Percentiles rank a stretch among this genome's conserved stretches.
These are phyloP conservation scores for Eimeria sp. DNA, from an alignment of 169 alveolate species.

Conservation along the genomic window DNA sequence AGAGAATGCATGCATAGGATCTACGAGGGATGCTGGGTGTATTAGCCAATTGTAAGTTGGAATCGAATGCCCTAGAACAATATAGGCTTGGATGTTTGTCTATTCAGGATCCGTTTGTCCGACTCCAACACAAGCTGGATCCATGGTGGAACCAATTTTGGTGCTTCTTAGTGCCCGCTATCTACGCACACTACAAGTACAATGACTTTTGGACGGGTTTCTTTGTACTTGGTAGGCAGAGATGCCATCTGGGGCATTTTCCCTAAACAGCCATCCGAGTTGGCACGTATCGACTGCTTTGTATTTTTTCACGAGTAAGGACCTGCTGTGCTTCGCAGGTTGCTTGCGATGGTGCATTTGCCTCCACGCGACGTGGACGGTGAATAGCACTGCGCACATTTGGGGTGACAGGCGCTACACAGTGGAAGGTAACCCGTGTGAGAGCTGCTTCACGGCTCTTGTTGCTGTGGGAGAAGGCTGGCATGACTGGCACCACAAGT, in stretches of 20 bases:
- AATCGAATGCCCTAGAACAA: neutral
- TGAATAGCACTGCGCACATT: conserved; percentile 91
- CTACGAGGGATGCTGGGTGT: neutral
- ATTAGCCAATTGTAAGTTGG: neutral
- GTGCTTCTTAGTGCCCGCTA: conserved; percentile 90
- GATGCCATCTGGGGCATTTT: neutral
- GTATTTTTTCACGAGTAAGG: neutral
- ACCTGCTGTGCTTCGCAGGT: conserved; percentile 80
- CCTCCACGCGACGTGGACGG: conserved; percentile 92
- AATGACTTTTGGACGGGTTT: conserved; percentile 90
- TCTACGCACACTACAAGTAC: conserved; percentile 86
- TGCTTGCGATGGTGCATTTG: conserved; percentile 88
- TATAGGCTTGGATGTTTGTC: neutral
- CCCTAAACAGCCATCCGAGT: neutral
- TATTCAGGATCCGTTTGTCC: conserved; percentile 79
- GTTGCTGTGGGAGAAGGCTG: conserved; percentile 94
- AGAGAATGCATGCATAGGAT: neutral
- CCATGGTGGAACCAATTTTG: conserved; percentile 90
- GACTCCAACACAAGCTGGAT: conserved; percentile 84
- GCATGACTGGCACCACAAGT: conserved; percentile 94
- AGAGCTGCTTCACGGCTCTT: conserved; percentile 86
- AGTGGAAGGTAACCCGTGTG: conserved; percentile 80
- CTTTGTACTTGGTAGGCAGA: conserved; percentile 83
- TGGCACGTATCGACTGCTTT: neutral
- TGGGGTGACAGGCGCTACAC: conserved; percentile 90